Conservation (phyloP, 192 early-diverging fungal genomes). For the Mortierella antarctica region DNA sequence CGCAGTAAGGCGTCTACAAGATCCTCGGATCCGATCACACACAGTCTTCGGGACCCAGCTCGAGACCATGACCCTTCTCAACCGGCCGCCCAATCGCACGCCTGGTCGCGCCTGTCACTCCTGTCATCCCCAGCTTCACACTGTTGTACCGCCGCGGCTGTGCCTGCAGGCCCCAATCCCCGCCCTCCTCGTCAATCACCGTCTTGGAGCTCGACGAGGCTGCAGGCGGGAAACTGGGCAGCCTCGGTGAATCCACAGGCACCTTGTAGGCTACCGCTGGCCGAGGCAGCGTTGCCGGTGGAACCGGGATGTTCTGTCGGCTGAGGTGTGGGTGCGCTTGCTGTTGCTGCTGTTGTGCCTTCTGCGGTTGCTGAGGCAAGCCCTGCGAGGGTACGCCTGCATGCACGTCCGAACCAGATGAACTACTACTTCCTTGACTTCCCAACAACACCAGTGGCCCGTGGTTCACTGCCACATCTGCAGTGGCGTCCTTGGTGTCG, state of each 20-base stretch:
- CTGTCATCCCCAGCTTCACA: slow-evolving; percentile 46
- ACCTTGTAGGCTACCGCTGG: slow-evolving; percentile 16
- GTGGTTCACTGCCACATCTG: not conserved
- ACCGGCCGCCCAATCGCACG: slow-evolving; percentile 46
- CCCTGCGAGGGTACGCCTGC: not conserved
- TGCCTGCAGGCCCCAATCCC: slow-evolving; percentile 33
- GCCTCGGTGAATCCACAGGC: slow-evolving; percentile 4
- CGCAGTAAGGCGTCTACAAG: too few relatives aligned
- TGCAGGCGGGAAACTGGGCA: not conserved
- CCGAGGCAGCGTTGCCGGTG: slow-evolving; percentile 4
- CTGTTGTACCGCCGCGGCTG: slow-evolving; percentile 48
- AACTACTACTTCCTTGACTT: not conserved
- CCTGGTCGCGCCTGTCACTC: slow-evolving; percentile 35
- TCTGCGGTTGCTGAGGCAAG: not conserved
- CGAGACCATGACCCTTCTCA: slow-evolving; percentile 35
- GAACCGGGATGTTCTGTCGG: not conserved
- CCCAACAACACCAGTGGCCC: not conserved
- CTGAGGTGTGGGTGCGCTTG: not conserved
- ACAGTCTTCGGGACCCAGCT: slow-evolving; percentile 49
- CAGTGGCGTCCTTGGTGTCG: not conserved
- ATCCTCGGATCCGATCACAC: slow-evolving; percentile 8
- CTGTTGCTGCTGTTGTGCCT: slow-evolving; percentile 1
- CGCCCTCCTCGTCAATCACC: slow-evolving; percentile 47
- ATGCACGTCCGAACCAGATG: not conserved
- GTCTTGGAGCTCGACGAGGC: slow-evolving; percentile 14